These are phyloP conservation scores for Clitopilus passeckerianus DNA, from an alignment of 768 basidiomycete species.

Conservation along the genomic window DNA sequence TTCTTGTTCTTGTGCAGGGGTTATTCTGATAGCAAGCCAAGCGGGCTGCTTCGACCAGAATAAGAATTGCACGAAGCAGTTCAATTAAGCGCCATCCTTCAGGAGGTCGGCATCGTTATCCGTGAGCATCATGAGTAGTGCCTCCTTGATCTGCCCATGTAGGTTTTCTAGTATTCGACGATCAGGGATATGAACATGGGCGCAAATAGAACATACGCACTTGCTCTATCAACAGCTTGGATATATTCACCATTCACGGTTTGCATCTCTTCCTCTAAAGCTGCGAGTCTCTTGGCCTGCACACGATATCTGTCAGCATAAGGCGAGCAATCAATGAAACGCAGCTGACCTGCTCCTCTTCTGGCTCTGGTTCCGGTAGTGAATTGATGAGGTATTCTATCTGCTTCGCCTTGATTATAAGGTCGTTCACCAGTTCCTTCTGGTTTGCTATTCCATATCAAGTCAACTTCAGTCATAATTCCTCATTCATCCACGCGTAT, in stretches of 20 bases:
- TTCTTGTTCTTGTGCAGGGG: too few relatives aligned
- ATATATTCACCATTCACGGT: conserved; percentile 73
- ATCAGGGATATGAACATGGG: background rate
- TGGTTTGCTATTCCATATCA: conserved; percentile 57
- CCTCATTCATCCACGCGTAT: too few relatives aligned
- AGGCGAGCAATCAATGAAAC: background rate
- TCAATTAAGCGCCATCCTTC: background rate
- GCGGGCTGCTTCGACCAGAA: background rate
- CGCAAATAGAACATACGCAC: conserved; percentile 20
- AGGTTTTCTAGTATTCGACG: conserved; percentile 43
- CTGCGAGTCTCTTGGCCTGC: conserved; percentile 63
- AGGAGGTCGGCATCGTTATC: conserved; percentile 36
- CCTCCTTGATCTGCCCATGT: conserved; percentile 54
- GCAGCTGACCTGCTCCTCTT: conserved; percentile 61
- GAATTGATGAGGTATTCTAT: conserved; percentile 81
- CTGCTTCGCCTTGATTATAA: conserved; percentile 85
- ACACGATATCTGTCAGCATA: background rate
- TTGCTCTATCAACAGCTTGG: conserved; percentile 63
- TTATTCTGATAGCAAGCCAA: background rate
- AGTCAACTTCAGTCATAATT: background rate
- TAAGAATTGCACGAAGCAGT: background rate
- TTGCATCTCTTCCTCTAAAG: conserved; percentile 66
- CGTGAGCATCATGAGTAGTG: conserved; percentile 51
- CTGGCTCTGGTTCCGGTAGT: conserved; percentile 73
- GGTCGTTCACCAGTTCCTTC: conserved; percentile 77